A percentile compares a stretch with the other conserved stretches of the same genome.
Conservation (phyloP, 208 protist species). For the Leishmania gerbilli region DNA sequence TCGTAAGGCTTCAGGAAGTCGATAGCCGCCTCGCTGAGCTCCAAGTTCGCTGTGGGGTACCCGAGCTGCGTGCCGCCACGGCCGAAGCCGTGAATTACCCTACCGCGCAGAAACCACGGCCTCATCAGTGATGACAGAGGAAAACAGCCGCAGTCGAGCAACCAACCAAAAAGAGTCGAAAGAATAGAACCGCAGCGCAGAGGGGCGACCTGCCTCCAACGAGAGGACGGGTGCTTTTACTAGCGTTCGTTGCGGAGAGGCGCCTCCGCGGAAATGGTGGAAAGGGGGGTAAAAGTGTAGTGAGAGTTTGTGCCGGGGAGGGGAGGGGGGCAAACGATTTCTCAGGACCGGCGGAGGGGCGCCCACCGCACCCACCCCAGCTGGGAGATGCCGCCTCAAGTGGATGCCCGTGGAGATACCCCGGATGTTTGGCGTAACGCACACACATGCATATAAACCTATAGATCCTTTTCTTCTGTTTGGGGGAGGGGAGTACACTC, state of each 20-base stretch:
- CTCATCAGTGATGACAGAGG: conserved; percentile 7
- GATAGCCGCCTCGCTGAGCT: conserved; percentile 47
- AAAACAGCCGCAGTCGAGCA: too few relatives aligned
- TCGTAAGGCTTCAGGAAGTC: conserved; percentile 53
- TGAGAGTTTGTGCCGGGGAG: too few relatives aligned
- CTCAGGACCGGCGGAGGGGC: neutral
- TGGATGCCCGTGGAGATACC: neutral
- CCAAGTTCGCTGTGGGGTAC: conserved; percentile 89
- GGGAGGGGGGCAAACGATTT: too few relatives aligned
- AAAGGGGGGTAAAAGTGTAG: neutral
- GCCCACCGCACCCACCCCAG: neutral
- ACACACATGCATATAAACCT: neutral
- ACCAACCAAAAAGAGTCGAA: neutral
- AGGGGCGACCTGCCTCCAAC: too few relatives aligned
- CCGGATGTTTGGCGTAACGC: neutral
- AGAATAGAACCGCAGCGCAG: neutral
- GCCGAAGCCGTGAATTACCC: conserved; percentile 84
- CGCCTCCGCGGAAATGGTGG: neutral
- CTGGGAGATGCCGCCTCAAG: neutral
- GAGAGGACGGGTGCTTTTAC: neutral
- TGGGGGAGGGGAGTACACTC: neutral
- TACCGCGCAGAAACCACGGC: conserved; percentile 70
- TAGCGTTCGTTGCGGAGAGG: neutral
- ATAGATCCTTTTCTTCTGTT: neutral
- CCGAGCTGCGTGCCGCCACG: conserved; percentile 87